Percentiles rank a stretch among this genome's conserved stretches.
Conservation (phyloP, 345 rosid genomes). For the Erucastrum elatum region DNA sequence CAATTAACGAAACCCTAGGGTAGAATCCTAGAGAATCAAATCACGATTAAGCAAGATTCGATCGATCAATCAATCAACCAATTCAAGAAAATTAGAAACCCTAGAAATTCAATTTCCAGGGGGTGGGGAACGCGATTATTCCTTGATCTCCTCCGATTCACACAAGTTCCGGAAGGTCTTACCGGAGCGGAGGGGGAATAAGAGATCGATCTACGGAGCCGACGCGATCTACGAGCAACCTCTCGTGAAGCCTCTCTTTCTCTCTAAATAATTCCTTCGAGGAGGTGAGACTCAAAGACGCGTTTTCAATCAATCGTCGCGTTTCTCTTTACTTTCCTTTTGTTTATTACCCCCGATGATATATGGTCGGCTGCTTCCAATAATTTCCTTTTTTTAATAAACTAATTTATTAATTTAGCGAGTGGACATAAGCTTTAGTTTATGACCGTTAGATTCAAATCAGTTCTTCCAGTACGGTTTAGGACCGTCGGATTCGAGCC, state of each 20-base stretch:
- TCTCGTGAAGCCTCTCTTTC: constrained; percentile 21
- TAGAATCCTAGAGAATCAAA: constrained; percentile 15
- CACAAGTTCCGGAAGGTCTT: constrained; percentile 53
- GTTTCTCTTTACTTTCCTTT: background rate
- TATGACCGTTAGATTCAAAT: background rate
- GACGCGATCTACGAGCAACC: constrained; percentile 19
- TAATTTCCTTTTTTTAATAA: constrained; percentile 15
- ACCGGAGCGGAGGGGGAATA: constrained; percentile 44
- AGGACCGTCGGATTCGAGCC: constrained; percentile 5
- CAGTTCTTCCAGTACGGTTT: background rate
- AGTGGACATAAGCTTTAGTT: too few species aligned
- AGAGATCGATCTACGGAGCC: constrained; percentile 29
- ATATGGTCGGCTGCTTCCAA: constrained; percentile 27
- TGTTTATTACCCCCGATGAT: background rate
- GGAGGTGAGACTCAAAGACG: constrained; percentile 12
- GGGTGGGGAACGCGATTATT: constrained; percentile 5
- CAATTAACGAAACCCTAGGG: constrained; percentile 18
- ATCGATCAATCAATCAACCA: constrained; percentile 22
- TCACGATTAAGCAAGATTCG: constrained; percentile 26
- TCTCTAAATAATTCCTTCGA: background rate
- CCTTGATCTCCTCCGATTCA: constrained; percentile 45
- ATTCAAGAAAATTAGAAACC: constrained; percentile 34
- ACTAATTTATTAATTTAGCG: background rate
- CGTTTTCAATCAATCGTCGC: background rate
- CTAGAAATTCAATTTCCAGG: constrained; percentile 41